Evolutionary conservation across 2,329 filamentous ascomycete genomes (phyloP).

Genomic region (Geosmithia morbida): DNA sequence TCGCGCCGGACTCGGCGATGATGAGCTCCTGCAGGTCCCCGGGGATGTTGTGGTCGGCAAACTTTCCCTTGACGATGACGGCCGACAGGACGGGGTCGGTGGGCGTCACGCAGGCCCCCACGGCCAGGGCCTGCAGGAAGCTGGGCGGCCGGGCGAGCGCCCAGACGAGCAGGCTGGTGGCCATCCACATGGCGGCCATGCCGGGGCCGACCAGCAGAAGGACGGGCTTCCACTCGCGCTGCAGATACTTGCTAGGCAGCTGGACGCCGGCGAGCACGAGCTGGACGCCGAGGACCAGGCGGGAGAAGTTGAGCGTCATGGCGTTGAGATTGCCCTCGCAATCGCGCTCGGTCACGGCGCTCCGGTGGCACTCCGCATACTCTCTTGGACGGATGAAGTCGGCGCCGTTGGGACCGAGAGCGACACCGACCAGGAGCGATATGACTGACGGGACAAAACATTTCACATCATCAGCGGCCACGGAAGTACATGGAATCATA

Average conservation of each 20-base stretch:
- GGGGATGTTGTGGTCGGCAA: conserved; percentile 82
- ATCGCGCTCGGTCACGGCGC: conserved; percentile 6
- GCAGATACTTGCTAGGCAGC: conserved; percentile 68
- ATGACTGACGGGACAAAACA: conserved; percentile 44
- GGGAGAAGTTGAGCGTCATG: conserved; percentile 72
- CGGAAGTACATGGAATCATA: no score
- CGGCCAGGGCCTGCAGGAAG: conserved; percentile 65
- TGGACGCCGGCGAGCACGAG: conserved; percentile 81
- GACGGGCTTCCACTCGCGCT: conserved; percentile 64
- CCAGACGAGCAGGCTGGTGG: conserved; percentile 68
- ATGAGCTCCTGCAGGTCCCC: conserved; percentile 69
- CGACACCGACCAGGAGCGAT: conserved; percentile 63
- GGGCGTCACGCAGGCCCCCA: conserved; percentile 80
- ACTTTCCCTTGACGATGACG: conserved; percentile 84
- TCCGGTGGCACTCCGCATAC: conserved; percentile 40
- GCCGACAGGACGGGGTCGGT: conserved; percentile 83
- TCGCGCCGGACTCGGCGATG: conserved; percentile 54
- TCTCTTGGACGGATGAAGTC: conserved; percentile 63
- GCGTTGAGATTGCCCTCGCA: conserved; percentile 44
- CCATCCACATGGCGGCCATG: conserved; percentile 79
- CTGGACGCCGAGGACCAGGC: conserved; percentile 80
- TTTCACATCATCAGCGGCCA: not conserved
- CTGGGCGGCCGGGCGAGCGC: conserved; percentile 54
- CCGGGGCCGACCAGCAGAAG: conserved; percentile 64
- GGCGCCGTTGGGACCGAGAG: conserved; percentile 63